Percentiles rank a stretch among this genome's conserved stretches.
These are phyloP conservation scores for Apiotrichum akiyoshidainum DNA, from an alignment of 1,284 basidiomycete species.

Conservation along the genomic window DNA sequence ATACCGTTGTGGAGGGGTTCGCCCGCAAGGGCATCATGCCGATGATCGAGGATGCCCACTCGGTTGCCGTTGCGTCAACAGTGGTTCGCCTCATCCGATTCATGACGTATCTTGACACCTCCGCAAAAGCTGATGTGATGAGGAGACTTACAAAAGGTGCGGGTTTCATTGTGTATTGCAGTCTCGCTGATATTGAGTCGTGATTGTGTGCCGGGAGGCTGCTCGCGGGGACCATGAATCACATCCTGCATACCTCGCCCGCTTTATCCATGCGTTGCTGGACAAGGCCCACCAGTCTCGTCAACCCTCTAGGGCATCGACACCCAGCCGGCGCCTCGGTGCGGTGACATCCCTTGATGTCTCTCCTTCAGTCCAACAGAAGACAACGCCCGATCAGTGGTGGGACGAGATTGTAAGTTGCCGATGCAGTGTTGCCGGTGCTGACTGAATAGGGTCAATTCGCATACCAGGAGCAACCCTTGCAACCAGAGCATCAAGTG, in stretches of 20 bases:
- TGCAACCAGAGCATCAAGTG: conserved; percentile 16
- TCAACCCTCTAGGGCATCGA: conserved; percentile 12
- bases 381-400: conserved; percentile 21
- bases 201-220: conserved; percentile 25
- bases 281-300: conserved; percentile 24
- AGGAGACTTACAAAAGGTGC: conserved; percentile 22
- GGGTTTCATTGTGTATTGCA: conserved; percentile 3
- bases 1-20: conserved; percentile 24
- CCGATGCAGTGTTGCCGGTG: no score
- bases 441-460: conserved; percentile 18
- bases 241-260: conserved; percentile 23
- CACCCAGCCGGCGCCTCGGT: conserved; percentile 3
- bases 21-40: conserved; percentile 27
- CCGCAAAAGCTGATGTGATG: conserved; percentile 19
- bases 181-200: conserved; percentile 6
- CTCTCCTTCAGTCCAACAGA: conserved; percentile 10
- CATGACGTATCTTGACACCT: conserved; percentile 19
- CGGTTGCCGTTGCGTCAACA: conserved; percentile 24
- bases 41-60: conserved; percentile 27
- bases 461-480: conserved; percentile 16
- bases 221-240: conserved; percentile 21
- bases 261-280: conserved; percentile 22
- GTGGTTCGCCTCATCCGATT: conserved; percentile 23
- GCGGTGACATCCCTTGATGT: background rate
- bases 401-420: conserved; percentile 22